Percentiles rank a stretch among this genome's conserved stretches.
Evolutionary conservation across 2,329 filamentous ascomycete species (phyloP).

Genomic region (Venturia effusa): DNA sequence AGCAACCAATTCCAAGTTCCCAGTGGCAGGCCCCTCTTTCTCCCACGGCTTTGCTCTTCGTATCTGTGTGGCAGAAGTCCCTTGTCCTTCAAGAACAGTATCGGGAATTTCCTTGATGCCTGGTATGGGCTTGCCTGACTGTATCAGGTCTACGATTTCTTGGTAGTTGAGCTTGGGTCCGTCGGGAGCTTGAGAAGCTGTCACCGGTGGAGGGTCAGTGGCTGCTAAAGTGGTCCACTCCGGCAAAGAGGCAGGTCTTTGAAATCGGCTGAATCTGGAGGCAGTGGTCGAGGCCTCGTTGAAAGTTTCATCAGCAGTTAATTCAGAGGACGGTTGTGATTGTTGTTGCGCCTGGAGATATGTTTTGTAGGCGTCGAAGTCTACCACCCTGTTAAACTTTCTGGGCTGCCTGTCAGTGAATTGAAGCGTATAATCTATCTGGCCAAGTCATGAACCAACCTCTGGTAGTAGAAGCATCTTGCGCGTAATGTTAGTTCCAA

Average conservation of each 20-base stretch:
- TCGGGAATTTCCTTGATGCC: constrained; percentile 81
- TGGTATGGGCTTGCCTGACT: constrained; percentile 69
- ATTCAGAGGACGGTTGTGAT: neutral
- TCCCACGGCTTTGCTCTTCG: constrained; percentile 71
- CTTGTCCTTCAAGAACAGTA: constrained; percentile 61
- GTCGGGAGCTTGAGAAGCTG: constrained; percentile 5
- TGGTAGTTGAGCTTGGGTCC: constrained; percentile 7
- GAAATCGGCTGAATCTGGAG: neutral
- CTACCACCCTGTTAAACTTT: constrained; percentile 40
- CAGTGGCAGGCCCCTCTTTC: constrained; percentile 33
- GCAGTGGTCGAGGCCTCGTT: neutral
- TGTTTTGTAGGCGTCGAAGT: constrained; percentile 56
- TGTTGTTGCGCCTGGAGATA: constrained; percentile 43
- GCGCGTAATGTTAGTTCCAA: constrained; percentile 51
- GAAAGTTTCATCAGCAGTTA: neutral
- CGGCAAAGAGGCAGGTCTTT: neutral
- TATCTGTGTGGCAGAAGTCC: constrained; percentile 42
- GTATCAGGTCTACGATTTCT: constrained; percentile 76
- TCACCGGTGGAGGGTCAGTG: constrained; percentile 1
- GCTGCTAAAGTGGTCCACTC: constrained; percentile 4
- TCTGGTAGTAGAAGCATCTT: constrained; percentile 57
- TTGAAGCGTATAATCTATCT: neutral
- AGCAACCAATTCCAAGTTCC: neutral
- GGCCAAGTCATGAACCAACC: constrained; percentile 19
- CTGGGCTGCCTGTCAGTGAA: constrained; percentile 17